These are phyloP conservation scores for Lipomyces mesembrius DNA, from an alignment of 805 yeast genomes.

Conservation along the genomic window DNA sequence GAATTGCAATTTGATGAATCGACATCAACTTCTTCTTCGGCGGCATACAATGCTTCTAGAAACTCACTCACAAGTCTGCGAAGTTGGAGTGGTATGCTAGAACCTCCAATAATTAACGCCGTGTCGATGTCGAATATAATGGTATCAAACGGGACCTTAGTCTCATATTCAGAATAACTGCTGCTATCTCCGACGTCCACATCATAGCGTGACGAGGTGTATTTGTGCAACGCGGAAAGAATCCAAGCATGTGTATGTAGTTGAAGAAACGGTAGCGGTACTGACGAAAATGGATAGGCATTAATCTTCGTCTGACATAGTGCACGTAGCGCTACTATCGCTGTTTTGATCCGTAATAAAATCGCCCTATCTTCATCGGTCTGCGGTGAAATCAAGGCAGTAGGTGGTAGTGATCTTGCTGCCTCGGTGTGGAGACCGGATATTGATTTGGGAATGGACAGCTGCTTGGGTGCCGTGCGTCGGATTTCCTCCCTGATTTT, in stretches of 20 bases:
- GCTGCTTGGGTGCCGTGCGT: background rate
- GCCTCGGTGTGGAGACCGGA: conserved; percentile 1
- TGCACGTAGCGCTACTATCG: conserved; percentile 9
- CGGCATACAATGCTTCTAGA: background rate
- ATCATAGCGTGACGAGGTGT: background rate
- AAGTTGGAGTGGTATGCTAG: conserved; percentile 8
- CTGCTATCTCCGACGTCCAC: background rate
- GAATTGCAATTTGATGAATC: background rate
- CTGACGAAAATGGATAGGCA: conserved; percentile 21
- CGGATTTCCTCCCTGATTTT: background rate
- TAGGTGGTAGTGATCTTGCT: background rate
- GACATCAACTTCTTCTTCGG: background rate
- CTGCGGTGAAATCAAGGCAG: background rate
- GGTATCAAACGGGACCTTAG: background rate
- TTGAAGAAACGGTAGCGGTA: conserved; percentile 15
- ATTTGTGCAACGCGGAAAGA: conserved; percentile 4
- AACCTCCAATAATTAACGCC: conserved; percentile 22
- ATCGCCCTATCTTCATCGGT: background rate
- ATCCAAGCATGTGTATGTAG: conserved; percentile 19
- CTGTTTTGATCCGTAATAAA: background rate
- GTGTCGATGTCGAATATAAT: conserved; percentile 20
- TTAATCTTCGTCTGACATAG: conserved; percentile 16
- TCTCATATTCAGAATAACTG: background rate
- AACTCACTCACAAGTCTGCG: conserved; percentile 12
- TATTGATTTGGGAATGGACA: background rate